A percentile compares a stretch with the other conserved stretches of the same genome.
Evolutionary conservation across 371 early-diverging fungal genomes (phyloP).

Genomic region (Apophysomyces trapeziformis): DNA sequence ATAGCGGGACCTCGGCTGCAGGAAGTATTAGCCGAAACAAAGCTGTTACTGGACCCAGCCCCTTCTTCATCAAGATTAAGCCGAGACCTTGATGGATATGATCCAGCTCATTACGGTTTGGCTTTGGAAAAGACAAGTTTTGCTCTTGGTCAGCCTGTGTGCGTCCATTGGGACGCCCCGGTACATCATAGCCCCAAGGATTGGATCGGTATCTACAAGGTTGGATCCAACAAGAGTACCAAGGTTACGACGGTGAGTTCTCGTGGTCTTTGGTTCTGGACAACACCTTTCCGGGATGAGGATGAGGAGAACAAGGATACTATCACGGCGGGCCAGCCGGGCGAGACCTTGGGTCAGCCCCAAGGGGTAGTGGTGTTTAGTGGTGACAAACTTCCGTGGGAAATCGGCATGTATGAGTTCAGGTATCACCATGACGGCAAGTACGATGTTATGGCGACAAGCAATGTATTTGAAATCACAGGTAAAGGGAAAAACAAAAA

Average conservation of each 20-base stretch:
- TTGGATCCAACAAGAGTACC: slow-evolving; percentile 63
- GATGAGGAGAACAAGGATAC: slow-evolving; percentile 1
- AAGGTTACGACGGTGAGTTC: slow-evolving; percentile 68
- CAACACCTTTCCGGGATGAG: slow-evolving; percentile 2
- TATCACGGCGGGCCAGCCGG: neutral
- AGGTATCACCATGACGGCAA: slow-evolving; percentile 80
- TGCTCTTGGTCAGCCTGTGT: neutral
- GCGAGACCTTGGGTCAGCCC: slow-evolving; percentile 7
- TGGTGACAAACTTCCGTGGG: slow-evolving; percentile 73
- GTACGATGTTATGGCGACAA: slow-evolving; percentile 72
- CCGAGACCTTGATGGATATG: slow-evolving; percentile 44
- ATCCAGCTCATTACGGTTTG: slow-evolving; percentile 54
- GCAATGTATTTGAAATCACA: slow-evolving; percentile 73
- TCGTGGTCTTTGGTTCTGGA: slow-evolving; percentile 57
- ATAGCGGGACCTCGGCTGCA: slow-evolving; percentile 57
- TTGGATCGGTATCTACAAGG: slow-evolving; percentile 88
- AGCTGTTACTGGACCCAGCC: slow-evolving; percentile 52
- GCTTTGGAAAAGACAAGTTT: slow-evolving; percentile 18
- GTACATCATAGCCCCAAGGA: slow-evolving; percentile 65
- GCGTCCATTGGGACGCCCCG: slow-evolving; percentile 69
- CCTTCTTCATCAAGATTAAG: slow-evolving; percentile 32
- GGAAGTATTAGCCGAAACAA: slow-evolving; percentile 63
- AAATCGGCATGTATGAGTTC: slow-evolving; percentile 78
- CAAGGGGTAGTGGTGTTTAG: slow-evolving; percentile 50
- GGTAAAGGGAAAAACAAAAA: slow-evolving; percentile 27